A percentile compares a stretch with the other conserved stretches of the same genome.
phyloP scores from a whole-genome alignment of 768 basidiomycete genomes.

The Pulveroboletus frians region DNA sequence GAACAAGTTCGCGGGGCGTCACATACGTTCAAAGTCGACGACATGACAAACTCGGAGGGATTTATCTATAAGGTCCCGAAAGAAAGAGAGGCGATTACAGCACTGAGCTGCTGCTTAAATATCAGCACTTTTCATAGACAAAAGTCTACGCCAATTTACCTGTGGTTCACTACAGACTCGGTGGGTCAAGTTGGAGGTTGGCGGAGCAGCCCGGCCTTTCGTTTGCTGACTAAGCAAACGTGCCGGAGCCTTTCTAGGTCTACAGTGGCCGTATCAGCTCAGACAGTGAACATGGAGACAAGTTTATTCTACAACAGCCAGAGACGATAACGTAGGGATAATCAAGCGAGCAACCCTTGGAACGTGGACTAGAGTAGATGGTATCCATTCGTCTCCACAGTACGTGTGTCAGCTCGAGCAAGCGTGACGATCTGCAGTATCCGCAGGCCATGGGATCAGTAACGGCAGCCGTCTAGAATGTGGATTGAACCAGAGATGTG shows the following conservation, averaged over 20 bases:
- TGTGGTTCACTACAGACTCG: slow-evolving; percentile 9
- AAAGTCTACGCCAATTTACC: not conserved
- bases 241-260: not conserved
- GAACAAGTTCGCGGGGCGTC: not conserved
- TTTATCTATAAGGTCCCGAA: slow-evolving; percentile 4
- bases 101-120: slow-evolving; percentile 8
- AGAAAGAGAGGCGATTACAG: slow-evolving; percentile 13
- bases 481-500: not conserved
- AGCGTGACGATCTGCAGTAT: not conserved
- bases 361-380: not conserved
- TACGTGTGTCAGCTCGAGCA: not conserved
- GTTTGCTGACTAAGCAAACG: slow-evolving; percentile 28
- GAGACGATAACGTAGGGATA: not conserved
- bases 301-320: not conserved
- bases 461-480: not conserved
- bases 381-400: not conserved
- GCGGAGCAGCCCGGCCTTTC: slow-evolving; percentile 29
- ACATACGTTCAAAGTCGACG: slow-evolving; percentile 73
- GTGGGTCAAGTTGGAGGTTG: slow-evolving; percentile 11
- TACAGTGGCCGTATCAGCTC: too few relatives aligned
- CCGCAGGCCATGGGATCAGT: not conserved
- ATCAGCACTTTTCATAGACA: slow-evolving; percentile 1
- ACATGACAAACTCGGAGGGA: slow-evolving; percentile 42
- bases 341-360: not conserved
- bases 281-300: not conserved